These are phyloP conservation scores for Globisporangium irregulare DNA, from an alignment of 352 stramenopile genomes.

Conservation along the genomic window DNA sequence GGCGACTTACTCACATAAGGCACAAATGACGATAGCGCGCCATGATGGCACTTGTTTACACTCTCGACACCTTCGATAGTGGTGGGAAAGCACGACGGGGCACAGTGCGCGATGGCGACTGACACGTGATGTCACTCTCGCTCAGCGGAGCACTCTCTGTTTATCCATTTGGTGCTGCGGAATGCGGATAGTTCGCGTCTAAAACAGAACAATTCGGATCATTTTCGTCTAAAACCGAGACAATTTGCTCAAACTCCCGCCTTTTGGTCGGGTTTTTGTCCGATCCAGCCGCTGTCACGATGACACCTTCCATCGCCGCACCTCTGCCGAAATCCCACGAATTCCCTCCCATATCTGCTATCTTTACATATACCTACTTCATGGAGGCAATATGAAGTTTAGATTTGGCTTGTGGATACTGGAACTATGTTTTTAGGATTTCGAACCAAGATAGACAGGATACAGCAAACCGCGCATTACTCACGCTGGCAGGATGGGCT, in stretches of 20 bases:
- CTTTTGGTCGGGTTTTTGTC: background rate
- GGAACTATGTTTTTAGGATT: too few relatives aligned
- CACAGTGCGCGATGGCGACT: background rate
- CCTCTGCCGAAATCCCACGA: background rate
- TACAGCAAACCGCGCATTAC: background rate
- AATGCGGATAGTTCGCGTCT: background rate
- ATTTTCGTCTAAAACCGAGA: too few relatives aligned
- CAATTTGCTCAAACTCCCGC: background rate
- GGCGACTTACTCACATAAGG: background rate
- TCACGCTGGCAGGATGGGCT: background rate
- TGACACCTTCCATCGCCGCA: background rate
- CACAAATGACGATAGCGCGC: too few relatives aligned
- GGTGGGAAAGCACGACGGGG: background rate
- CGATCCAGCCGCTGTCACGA: background rate
- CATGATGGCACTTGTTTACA: too few relatives aligned
- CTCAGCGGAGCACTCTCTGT: background rate
- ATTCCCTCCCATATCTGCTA: background rate
- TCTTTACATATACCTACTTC: background rate
- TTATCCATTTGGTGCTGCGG: background rate
- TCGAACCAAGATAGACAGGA: background rate
- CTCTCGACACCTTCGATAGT: background rate
- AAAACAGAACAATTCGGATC: too few relatives aligned
- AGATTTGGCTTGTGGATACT: too few relatives aligned
- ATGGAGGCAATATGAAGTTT: too few relatives aligned
- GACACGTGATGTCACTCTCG: background rate